A percentile compares a stretch with the other conserved stretches of the same genome.
Evolutionary conservation across 257 asterid genomes (phyloP).

Genomic region (Eustoma russellianum): DNA sequence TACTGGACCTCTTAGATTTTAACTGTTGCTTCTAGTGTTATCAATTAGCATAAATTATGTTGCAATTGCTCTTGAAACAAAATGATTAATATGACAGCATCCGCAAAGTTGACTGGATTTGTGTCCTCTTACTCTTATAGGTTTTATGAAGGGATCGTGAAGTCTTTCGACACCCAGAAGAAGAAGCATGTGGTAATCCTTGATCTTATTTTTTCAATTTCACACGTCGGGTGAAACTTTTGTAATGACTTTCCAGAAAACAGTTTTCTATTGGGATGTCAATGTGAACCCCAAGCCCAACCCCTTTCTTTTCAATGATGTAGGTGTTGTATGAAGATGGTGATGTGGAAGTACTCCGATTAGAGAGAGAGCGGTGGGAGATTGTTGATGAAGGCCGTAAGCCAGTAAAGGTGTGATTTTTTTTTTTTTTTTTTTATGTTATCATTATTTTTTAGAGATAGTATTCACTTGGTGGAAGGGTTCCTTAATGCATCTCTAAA

Average conservation of each 20-base stretch:
- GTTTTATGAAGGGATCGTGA: slow-evolving; percentile 82
- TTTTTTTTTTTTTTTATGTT: not conserved
- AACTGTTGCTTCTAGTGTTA: too few species aligned
- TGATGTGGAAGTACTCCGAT: slow-evolving; percentile 47
- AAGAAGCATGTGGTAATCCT: slow-evolving; percentile 80
- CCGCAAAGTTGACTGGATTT: not conserved
- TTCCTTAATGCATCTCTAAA: not conserved
- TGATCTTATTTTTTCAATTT: slow-evolving; percentile 14
- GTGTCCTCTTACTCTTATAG: slow-evolving; percentile 20
- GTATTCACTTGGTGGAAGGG: too few species aligned
- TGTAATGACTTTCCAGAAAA: too few species aligned
- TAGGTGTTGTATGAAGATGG: slow-evolving; percentile 51
- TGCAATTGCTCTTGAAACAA: not conserved
- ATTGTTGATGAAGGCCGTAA: slow-evolving; percentile 21
- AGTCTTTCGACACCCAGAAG: slow-evolving; percentile 77
- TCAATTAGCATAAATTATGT: too few species aligned
- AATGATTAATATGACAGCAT: not conserved
- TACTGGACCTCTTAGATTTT: too few species aligned
- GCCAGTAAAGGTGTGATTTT: slow-evolving; percentile 32
- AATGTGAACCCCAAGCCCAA: not conserved
- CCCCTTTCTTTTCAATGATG: not conserved
- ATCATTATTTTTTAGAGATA: not conserved
- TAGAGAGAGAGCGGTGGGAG: slow-evolving; percentile 51
- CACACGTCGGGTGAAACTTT: not conserved
- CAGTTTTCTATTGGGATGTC: too few species aligned